Conservation (phyloP, 768 basidiomycete genomes). For the Boletus subcaerulescens region DNA sequence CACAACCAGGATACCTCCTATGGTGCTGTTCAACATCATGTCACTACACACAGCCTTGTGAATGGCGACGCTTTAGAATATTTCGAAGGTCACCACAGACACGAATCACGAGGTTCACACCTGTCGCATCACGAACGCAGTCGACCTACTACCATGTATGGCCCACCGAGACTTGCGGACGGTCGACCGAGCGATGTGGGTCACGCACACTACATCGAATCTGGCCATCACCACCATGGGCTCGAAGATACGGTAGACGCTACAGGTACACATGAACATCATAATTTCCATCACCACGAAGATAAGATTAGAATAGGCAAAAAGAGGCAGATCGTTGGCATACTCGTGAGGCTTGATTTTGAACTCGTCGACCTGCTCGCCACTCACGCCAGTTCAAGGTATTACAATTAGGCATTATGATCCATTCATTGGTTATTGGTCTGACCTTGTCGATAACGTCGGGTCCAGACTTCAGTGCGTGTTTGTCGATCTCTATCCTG, state of each 20-base stretch:
- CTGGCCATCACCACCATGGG: slow-evolving; percentile 7
- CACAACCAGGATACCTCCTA: slow-evolving; percentile 13
- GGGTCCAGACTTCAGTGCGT: slow-evolving; percentile 69
- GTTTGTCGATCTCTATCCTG: not conserved
- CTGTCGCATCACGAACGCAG: slow-evolving; percentile 28
- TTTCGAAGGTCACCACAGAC: slow-evolving; percentile 37
- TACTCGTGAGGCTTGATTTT: slow-evolving; percentile 46
- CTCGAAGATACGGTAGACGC: slow-evolving; percentile 1
- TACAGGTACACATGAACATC: not conserved
- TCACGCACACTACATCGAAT: slow-evolving; percentile 1
- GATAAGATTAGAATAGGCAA: slow-evolving; percentile 41
- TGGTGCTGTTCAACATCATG: slow-evolving; percentile 10
- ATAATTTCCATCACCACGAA: slow-evolving; percentile 7
- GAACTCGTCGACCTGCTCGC: not conserved
- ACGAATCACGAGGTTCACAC: slow-evolving; percentile 30
- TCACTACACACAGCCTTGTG: not conserved
- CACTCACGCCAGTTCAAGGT: slow-evolving; percentile 43
- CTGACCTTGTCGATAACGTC: slow-evolving; percentile 69
- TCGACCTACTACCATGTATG: slow-evolving; percentile 23
- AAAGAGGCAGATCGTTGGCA: slow-evolving; percentile 67
- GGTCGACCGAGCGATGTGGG: not conserved
- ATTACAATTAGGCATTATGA: slow-evolving; percentile 82
- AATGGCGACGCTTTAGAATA: slow-evolving; percentile 10
- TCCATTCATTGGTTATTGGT: slow-evolving; percentile 79
- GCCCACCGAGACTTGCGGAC: slow-evolving; percentile 9